Conservation (phyloP, 805 yeast genomes). For the Spathaspora passalidarum region DNA sequence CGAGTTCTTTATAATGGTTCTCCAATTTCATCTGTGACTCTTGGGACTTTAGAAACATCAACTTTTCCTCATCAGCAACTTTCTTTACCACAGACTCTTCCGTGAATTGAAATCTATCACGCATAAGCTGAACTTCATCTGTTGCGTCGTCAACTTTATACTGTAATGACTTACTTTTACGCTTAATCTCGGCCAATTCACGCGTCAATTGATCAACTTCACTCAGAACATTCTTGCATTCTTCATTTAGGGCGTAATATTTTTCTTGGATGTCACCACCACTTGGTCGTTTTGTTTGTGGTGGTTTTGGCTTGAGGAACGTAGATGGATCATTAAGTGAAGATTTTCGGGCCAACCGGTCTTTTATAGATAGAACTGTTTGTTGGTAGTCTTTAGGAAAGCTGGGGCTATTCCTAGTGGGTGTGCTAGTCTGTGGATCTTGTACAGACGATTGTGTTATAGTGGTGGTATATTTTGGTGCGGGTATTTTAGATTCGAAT, state of each 20-base stretch:
- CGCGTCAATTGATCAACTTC: conserved; percentile 1
- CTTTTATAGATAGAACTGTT: conserved; percentile 4
- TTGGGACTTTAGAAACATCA: conserved; percentile 24
- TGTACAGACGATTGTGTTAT: background rate
- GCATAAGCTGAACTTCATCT: background rate
- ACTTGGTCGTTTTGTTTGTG: background rate
- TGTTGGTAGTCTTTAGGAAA: conserved; percentile 4
- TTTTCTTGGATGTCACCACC: background rate
- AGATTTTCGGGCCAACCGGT: conserved; percentile 5
- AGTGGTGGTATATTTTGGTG: background rate
- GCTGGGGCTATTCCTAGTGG: background rate
- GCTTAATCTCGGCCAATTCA: conserved; percentile 7
- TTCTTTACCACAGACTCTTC: conserved; percentile 20
- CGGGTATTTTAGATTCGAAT: conserved; percentile 3
- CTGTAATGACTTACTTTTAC: background rate
- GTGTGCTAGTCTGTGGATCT: background rate
- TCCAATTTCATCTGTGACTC: conserved; percentile 25
- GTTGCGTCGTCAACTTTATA: conserved; percentile 2
- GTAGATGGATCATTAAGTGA: conserved; percentile 2
- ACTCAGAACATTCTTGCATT: background rate
- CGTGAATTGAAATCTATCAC: background rate
- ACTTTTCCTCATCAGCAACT: conserved; percentile 27
- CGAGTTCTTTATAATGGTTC: conserved; percentile 27
- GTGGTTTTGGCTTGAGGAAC: background rate
- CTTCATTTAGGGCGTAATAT: conserved; percentile 7